Percentiles rank a stretch among this genome's conserved stretches.
Conservation (phyloP, 192 early-diverging fungal species). For the Coemansia sp. region DNA sequence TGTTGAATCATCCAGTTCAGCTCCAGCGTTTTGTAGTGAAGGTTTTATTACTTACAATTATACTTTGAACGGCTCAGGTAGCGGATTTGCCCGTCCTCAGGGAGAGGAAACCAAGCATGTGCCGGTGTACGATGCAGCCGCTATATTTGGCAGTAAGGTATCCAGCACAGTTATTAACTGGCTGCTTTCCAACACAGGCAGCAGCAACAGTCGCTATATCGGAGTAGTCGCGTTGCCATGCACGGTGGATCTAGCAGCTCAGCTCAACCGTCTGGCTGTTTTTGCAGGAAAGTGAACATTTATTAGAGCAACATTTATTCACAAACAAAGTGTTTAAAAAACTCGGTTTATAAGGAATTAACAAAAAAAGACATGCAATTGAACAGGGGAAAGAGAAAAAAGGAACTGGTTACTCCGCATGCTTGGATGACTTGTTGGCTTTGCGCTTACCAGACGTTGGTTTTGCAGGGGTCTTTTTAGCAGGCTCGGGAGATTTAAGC, state of each 20-base stretch:
- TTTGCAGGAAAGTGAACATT: neutral
- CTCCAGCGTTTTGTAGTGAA: neutral
- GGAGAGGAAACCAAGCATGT: slow-evolving; percentile 12
- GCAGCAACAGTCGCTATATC: slow-evolving; percentile 12
- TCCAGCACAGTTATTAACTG: slow-evolving; percentile 29
- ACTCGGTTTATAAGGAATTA: neutral
- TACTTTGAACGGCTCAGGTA: slow-evolving; percentile 15
- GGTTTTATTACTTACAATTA: slow-evolving; percentile 11
- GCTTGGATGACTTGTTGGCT: slow-evolving; percentile 4
- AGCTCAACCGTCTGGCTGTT: slow-evolving; percentile 21
- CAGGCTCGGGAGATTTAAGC: neutral
- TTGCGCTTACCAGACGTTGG: slow-evolving; percentile 17
- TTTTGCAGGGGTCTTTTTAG: neutral
- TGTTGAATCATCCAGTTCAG: neutral
- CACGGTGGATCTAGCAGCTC: slow-evolving; percentile 31
- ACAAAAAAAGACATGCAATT: neutral
- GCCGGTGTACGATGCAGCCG: slow-evolving; percentile 27
- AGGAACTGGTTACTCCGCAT: neutral
- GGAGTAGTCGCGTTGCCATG: slow-evolving; percentile 46
- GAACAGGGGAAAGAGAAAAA: neutral
- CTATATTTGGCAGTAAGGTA: slow-evolving; percentile 18
- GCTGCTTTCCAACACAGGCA: slow-evolving; percentile 18
- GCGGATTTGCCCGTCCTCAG: neutral
- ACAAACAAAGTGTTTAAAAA: neutral
- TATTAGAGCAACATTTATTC: neutral